A percentile compares a stretch with the other conserved stretches of the same genome.
Conservation (phyloP, 2,329 filamentous ascomycete genomes). For the Didymella lethalis region DNA sequence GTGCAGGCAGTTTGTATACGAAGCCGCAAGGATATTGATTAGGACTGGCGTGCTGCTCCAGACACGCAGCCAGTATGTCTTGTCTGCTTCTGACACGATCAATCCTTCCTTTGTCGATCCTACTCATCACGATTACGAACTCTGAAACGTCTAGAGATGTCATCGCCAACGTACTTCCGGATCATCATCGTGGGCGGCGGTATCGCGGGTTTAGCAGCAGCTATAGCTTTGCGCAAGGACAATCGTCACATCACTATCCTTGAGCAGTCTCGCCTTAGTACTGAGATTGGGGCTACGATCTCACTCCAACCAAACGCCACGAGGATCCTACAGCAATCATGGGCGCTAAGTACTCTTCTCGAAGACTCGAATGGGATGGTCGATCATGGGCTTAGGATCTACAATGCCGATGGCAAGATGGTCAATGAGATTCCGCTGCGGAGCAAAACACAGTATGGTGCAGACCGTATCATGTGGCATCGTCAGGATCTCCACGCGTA, state of each 20-base stretch:
- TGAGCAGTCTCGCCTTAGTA: constrained; percentile 42
- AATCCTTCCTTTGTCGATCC: neutral
- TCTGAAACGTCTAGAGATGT: constrained; percentile 19
- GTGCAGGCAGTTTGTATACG: neutral
- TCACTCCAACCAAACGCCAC: constrained; percentile 29
- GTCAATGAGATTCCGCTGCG: neutral
- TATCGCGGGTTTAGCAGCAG: constrained; percentile 33
- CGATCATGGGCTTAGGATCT: neutral
- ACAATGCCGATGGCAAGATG: neutral
- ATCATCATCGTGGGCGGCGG: constrained; percentile 45
- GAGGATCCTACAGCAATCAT: neutral
- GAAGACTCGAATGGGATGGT: neutral
- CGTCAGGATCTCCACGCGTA: neutral
- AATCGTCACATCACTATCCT: constrained; percentile 47
- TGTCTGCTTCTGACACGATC: neutral
- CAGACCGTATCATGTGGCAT: neutral
- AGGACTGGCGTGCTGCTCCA: neutral
- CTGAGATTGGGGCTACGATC: constrained; percentile 54
- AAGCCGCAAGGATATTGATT: neutral
- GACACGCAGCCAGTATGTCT: neutral
- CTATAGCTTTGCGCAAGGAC: constrained; percentile 49
- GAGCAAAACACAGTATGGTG: neutral
- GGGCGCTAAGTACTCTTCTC: neutral
- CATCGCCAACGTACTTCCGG: constrained; percentile 34
- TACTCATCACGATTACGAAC: constrained; percentile 6